Evolutionary conservation across 441 rosid species (phyloP), one percentile per base, ranked within the genome.

Genomic region (Croton laevigatus): DNA sequence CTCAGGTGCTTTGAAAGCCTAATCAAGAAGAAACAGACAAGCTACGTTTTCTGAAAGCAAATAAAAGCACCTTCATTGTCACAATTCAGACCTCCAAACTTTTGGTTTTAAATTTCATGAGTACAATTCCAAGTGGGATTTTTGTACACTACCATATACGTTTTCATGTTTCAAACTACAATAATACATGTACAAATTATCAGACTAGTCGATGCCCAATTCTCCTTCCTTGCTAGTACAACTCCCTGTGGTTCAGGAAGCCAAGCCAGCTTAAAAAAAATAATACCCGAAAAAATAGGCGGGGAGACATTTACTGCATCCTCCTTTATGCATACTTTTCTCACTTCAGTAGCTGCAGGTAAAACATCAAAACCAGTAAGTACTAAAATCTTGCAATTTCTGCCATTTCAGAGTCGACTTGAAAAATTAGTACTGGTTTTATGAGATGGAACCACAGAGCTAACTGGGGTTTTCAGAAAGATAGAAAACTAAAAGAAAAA

Each of bases 181-280:
- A 16, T 68, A 69, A 64, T 51, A 48, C 75, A 78, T 83, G 16
- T 73, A 71, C 73, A 77, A 16, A 45, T 61, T 42, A 40, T 45
- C 27, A 58, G 48, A 48, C 68, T 58, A 19, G 22, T 5, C 22
- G 42, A 67, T 63, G 32, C 32, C 32, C 32, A 27, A 27, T 27
- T 27, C 32, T 27, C 32, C 32, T 27, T 27, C 65, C 54, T 23
- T 32, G 59, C 48, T 40, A 55, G 45, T 37, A 63, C 59, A 71
- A 20, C 46, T 44, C 48, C 46, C 45, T 36, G 49, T 40, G 64
- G 66, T 61, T 44, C 57, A 1, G 7, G 19, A 19, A 60, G 23
- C 67, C 34, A 58, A 48, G 71, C 78, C 34, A 40, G 44, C 23
- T 16, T 11, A 2, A 27, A 27, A 27, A 27, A 12, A 10, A 45